Evolutionary conservation across 2,329 filamentous ascomycete species (phyloP).

Genomic region (Fusarium metavorans): DNA sequence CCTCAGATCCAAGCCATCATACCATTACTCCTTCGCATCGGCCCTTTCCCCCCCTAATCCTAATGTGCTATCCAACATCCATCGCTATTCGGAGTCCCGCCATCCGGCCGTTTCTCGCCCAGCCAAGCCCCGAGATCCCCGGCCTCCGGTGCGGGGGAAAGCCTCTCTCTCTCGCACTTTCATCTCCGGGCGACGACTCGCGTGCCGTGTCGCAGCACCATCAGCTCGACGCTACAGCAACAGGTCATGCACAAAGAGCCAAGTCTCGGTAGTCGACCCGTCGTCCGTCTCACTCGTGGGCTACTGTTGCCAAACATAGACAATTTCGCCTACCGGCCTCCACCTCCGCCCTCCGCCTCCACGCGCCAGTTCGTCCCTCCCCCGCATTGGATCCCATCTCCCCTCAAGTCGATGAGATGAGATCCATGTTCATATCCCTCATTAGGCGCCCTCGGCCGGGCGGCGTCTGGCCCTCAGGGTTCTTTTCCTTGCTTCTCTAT

Average conservation of each 20-base stretch:
- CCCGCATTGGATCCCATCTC: not conserved
- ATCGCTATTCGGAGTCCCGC: slow-evolving; percentile 44
- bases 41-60: slow-evolving; percentile 7
- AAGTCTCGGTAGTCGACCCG: slow-evolving; percentile 7
- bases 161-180: slow-evolving; percentile 29
- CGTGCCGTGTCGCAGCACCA: not conserved
- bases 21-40: slow-evolving; percentile 8
- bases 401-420: not conserved
- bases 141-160: slow-evolving; percentile 30
- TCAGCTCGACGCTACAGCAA: not conserved
- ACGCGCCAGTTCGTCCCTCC: slow-evolving; percentile 1
- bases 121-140: slow-evolving; percentile 25
- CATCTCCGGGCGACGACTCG: slow-evolving; percentile 32
- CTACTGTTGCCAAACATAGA: not conserved
- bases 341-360: slow-evolving; percentile 2
- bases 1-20: slow-evolving; percentile 9
- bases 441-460: slow-evolving; percentile 7
- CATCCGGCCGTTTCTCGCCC: slow-evolving; percentile 29
- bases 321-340: not conserved
- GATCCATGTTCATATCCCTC: slow-evolving; percentile 1
- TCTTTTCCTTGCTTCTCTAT: slow-evolving; percentile 8
- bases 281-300: not conserved
- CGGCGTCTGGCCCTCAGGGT: slow-evolving; percentile 30
- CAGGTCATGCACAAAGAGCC: slow-evolving; percentile 2
- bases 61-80: not conserved